Percentiles rank a stretch among this genome's conserved stretches.
These are phyloP conservation scores for Chionographis japonica DNA, from an alignment of 106 monocot species.

Conservation along the genomic window DNA sequence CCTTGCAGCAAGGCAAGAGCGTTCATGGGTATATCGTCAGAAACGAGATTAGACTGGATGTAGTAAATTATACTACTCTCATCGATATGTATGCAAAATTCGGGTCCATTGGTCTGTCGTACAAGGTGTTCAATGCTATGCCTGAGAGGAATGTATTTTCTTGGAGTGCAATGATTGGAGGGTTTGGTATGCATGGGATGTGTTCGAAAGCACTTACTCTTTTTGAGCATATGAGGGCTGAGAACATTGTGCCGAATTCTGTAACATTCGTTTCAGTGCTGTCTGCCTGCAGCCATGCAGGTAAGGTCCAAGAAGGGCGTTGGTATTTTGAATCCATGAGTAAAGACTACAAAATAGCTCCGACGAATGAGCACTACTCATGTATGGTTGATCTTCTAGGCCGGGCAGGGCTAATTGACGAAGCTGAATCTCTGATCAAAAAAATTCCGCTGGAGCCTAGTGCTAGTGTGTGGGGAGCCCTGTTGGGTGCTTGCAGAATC, in stretches of 20 bases:
- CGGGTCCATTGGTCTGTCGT: constrained; percentile 12
- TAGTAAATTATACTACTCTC: constrained; percentile 26
- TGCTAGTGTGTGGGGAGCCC: constrained; percentile 29
- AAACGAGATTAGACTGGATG: constrained; percentile 16
- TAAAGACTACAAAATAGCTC: constrained; percentile 17
- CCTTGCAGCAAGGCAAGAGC: constrained; percentile 26
- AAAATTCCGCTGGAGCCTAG: constrained; percentile 17
- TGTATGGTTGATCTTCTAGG: constrained; percentile 49
- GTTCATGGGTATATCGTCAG: constrained; percentile 22
- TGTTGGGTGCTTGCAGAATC: constrained; percentile 34
- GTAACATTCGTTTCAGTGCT: constrained; percentile 27
- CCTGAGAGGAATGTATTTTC: constrained; percentile 24
- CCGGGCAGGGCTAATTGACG: constrained; percentile 30
- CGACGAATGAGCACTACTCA: constrained; percentile 29
- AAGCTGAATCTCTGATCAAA: constrained; percentile 27
- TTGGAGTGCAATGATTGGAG: constrained; percentile 41
- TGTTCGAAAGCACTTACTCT: constrained; percentile 13
- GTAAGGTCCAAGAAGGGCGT: constrained; percentile 24
- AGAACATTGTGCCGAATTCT: constrained; percentile 20
- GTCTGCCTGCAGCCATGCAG: constrained; percentile 32
- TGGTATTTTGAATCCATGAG: constrained; percentile 24
- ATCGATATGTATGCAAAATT: constrained; percentile 44
- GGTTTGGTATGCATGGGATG: constrained; percentile 25
- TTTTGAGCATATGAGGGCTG: constrained; percentile 28
- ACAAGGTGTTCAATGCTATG: constrained; percentile 23